Evolutionary conservation across 2,329 filamentous ascomycete genomes (phyloP), one percentile per base, ranked within the genome.

Genomic region (Volutella citrinella): DNA sequence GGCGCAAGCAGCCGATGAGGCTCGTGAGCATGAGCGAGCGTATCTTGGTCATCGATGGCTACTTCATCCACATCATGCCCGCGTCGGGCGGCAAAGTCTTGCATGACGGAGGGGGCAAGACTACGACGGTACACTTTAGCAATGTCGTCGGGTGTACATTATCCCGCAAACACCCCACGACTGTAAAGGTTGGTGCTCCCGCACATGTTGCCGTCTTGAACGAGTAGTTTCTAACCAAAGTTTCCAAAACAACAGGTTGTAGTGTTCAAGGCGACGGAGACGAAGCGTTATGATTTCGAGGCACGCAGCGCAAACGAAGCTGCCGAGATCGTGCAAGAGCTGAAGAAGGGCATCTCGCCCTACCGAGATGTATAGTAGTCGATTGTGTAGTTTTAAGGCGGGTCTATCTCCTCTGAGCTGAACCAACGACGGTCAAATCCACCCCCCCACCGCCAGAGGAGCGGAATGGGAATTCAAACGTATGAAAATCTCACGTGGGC

Each of bases 51-150:
- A 87, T 94, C 46, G 87, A 91, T 50, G 85, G 85, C 40, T 87
- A 94, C 57, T 93, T 90, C 58, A 79, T 94, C 42, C 86, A 91
- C 60, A 88, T 94, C 50, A 83, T 88, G 74, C 85, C 87, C 17
- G 72, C 77, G 3, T 76, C 76, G 3, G 74, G 74, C 9, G 80
- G 81, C 22, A 86, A 84, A 55, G 76, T 78, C 10, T 64, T 80
- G 37, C 74, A 78, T 39, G 79, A 83, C 36, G 73, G 70, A 15
- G 72, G 70, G 35, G 77, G 77, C 21, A 89, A 88, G 65, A 84
- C 80, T 20, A 89, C 85, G 4, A 88, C 85, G 24, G 84, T 91
- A 29, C 86, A 90, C 51, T 90, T 91, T 56, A 84, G 79, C 52
- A 85, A 84, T 36, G 84, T 93, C 6, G 78, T 94, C 12, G 87